Percentiles rank a stretch among this genome's conserved stretches.
phyloP scores from a whole-genome alignment of 345 rosid genomes.

The Hypericum perforatum region DNA sequence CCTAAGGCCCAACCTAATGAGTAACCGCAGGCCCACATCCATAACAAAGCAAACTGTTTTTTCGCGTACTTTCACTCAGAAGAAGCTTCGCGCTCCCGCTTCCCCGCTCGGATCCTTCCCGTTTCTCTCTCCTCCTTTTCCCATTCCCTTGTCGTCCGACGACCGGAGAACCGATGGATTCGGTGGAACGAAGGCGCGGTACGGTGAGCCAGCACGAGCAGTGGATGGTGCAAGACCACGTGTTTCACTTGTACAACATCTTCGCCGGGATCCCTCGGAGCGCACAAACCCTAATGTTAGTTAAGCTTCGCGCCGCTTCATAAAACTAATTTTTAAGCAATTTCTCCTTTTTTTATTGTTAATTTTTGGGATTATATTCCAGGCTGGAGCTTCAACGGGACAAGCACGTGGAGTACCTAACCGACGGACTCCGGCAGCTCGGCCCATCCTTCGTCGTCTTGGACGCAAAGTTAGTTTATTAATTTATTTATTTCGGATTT shows the following conservation, averaged over 20 bases:
- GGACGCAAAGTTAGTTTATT: slow-evolving; percentile 60
- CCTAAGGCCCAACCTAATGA: too few species aligned
- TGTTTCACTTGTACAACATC: slow-evolving; percentile 43
- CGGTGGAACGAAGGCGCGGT: not conserved
- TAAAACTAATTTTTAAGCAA: not conserved
- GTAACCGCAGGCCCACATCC: too few species aligned
- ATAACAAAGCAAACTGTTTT: too few species aligned
- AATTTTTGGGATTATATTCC: not conserved
- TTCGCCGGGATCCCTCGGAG: slow-evolving; percentile 37
- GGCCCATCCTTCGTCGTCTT: slow-evolving; percentile 49
- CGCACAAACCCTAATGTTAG: slow-evolving; percentile 47
- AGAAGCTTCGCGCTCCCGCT: too few species aligned
- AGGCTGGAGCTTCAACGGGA: slow-evolving; percentile 82
- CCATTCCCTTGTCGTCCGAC: too few species aligned
- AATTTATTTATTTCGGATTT: not conserved
- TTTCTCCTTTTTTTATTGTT: not conserved
- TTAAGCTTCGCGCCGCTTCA: slow-evolving; percentile 4
- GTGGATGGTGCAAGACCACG: slow-evolving; percentile 45
- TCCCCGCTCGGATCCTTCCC: too few species aligned
- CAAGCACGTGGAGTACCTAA: slow-evolving; percentile 61
- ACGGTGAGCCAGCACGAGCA: slow-evolving; percentile 69
- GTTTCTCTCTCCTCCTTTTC: too few species aligned
- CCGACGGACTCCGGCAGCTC: slow-evolving; percentile 51
- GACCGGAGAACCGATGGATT: too few species aligned
- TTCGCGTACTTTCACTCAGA: too few species aligned